A percentile compares a stretch with the other conserved stretches of the same genome.
Conservation (phyloP, 2,329 filamentous ascomycete species). For the Cercospora zeae-maydis region DNA sequence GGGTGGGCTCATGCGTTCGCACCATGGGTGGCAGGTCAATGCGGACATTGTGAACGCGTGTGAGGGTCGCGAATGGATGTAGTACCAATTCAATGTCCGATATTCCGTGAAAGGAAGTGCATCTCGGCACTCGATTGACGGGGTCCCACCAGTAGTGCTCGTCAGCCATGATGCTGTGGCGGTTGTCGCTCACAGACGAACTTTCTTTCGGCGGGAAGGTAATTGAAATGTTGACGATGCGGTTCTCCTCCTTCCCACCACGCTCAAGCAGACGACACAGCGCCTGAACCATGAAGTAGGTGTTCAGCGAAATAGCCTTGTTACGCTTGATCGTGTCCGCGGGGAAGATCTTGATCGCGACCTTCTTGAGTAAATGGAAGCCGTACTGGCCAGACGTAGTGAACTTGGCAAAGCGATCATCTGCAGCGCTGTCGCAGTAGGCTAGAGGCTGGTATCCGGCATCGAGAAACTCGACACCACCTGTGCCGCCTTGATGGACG, state of each 20-base stretch:
- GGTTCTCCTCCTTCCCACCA: constrained; percentile 17
- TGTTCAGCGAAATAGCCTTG: constrained; percentile 25
- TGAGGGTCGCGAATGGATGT: constrained; percentile 26
- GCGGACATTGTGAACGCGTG: constrained; percentile 25
- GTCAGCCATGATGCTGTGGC: constrained; percentile 14
- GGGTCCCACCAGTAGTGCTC: constrained; percentile 30
- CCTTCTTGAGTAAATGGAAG: constrained; percentile 31
- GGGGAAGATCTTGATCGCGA: constrained; percentile 30
- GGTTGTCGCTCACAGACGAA: background rate
- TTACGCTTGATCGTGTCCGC: constrained; percentile 17
- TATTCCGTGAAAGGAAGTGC: constrained; percentile 26
- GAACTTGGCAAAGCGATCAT: constrained; percentile 32
- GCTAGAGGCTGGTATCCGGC: constrained; percentile 33
- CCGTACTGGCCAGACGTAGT: constrained; percentile 25
- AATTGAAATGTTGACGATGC: constrained; percentile 26
- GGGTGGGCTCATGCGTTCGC: constrained; percentile 14
- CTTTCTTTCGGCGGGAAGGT: constrained; percentile 19
- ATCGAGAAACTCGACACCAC: constrained; percentile 34
- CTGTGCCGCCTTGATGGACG: constrained; percentile 30
- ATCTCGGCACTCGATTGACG: constrained; percentile 18
- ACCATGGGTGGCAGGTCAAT: constrained; percentile 26
- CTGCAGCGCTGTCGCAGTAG: constrained; percentile 23
- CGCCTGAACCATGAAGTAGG: constrained; percentile 32
- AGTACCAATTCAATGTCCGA: constrained; percentile 31
- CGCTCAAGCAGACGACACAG: constrained; percentile 29